A percentile compares a stretch with the other conserved stretches of the same genome.
phyloP scores from a whole-genome alignment of 306 rosid species.

The Rubus idaeus region DNA sequence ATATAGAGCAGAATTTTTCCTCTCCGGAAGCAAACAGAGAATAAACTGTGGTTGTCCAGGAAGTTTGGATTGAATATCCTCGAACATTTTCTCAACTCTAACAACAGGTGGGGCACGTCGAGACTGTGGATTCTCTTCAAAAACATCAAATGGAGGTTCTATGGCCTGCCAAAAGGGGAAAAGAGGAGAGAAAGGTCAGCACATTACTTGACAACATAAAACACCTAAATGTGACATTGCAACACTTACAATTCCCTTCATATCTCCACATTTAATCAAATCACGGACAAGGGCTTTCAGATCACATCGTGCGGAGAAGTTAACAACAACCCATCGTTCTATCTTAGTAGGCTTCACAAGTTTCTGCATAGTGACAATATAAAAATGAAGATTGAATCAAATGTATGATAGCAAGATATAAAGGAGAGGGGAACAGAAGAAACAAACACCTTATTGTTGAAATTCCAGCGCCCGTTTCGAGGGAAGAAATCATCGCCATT shows the following conservation, averaged over 20 bases:
- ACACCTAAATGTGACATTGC: background rate
- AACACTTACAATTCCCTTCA: conserved; percentile 85
- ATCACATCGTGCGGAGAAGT: conserved; percentile 89
- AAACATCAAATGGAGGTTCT: conserved; percentile 51
- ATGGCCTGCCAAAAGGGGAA: conserved; percentile 39
- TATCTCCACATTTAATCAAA: conserved; percentile 60
- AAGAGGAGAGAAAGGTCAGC: background rate
- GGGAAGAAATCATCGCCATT: conserved; percentile 84
- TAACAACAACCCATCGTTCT: conserved; percentile 73
- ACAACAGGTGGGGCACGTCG: conserved; percentile 78
- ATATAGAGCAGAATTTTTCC: conserved; percentile 88
- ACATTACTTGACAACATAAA: background rate
- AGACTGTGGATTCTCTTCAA: conserved; percentile 57
- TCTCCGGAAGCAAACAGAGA: conserved; percentile 84
- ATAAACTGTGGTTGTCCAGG: conserved; percentile 73
- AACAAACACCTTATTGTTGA: conserved; percentile 68
- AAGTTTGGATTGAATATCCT: conserved; percentile 54
- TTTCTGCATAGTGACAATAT: conserved; percentile 48
- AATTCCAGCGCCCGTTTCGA: conserved; percentile 89
- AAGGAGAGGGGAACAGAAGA: background rate
- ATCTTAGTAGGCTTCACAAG: conserved; percentile 56
- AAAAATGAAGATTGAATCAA: background rate
- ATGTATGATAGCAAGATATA: background rate
- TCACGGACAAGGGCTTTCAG: conserved; percentile 51
- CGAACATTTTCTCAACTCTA: conserved; percentile 86